These are phyloP conservation scores for Mortierella sp. DNA, from an alignment of 371 early-diverging fungal genomes.

Conservation along the genomic window DNA sequence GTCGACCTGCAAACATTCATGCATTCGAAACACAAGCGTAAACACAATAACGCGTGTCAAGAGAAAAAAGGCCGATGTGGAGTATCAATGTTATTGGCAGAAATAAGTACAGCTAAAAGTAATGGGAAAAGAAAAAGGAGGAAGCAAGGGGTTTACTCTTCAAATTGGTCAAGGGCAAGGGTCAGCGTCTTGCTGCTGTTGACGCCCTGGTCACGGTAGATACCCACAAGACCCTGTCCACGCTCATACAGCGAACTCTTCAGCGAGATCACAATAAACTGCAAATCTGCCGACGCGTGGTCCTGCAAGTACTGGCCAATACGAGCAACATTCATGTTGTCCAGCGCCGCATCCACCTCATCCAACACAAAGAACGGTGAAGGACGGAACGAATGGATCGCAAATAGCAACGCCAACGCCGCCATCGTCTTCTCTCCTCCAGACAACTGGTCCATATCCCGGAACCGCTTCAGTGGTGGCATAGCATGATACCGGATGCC, in stretches of 20 bases:
- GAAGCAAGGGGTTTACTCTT: slow-evolving; percentile 36
- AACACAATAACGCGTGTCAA: neutral
- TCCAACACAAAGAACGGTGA: slow-evolving; percentile 99
- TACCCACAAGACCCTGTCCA: slow-evolving; percentile 96
- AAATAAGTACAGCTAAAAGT: neutral
- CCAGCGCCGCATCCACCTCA: slow-evolving; percentile 99
- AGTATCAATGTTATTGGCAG: neutral
- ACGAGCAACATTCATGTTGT: slow-evolving; percentile 96
- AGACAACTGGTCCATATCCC: slow-evolving; percentile 98
- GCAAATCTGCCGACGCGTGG: slow-evolving; percentile 75
- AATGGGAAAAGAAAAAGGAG: neutral
- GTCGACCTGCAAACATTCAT: neutral
- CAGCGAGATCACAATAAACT: slow-evolving; percentile 99
- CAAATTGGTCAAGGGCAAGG: slow-evolving; percentile 63
- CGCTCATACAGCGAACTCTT: slow-evolving; percentile 96
- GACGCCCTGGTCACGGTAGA: slow-evolving; percentile 93
- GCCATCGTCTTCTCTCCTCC: slow-evolving; percentile 99
- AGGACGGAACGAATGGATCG: slow-evolving; percentile 96
- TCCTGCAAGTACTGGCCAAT: slow-evolving; percentile 92
- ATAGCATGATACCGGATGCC: slow-evolving; percentile 99
- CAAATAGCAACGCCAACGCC: slow-evolving; percentile 97
- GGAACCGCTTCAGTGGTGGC: slow-evolving; percentile 99
- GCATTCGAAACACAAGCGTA: neutral
- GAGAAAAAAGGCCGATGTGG: neutral
- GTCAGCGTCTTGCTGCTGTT: slow-evolving; percentile 91